Base-by-base conservation (phyloP, 345 rosid genomes). In the Hibiscus tridactylites region DNA sequence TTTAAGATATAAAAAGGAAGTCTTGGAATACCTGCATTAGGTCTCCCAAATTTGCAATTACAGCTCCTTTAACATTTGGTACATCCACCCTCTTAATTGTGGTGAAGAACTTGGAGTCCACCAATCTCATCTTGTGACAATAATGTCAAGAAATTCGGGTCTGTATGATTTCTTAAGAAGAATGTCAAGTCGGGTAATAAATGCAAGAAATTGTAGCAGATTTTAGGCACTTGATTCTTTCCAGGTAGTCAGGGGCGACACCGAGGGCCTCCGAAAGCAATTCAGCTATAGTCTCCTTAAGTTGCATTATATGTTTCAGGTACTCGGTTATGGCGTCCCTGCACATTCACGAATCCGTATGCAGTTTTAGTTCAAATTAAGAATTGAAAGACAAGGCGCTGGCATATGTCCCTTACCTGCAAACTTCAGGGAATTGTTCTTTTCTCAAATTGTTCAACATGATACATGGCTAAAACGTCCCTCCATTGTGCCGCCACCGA, bases 31-130 rank as follows among this genome's bases (percentile, higher is more conserved):
- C 69, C 69, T 65, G 69, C 35, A 65, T 44, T 16, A 44, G 24
- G 35, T 44, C 69, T 5, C 69, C 54, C 16, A 65, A 0, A 28
- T 42, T 44, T 42, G 26, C 16, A 15, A 21, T 6, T 12, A 65
- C 17, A 50, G 54, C 54, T 44, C 69, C 54, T 21, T 12, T 50
- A n/a, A 15, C 26, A 0, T 11, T 11, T 50, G 35, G 54, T 44
- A 65, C 17, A 65, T 65, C 70, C 10, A 65, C 70, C 70, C 35
- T 44, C 54, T 12, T 21, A 11, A 11, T 65, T 29, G 0, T 44
- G 70, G 35, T 65, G 28, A 21, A 44, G 70, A 65, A 65, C 54
- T 65, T 65, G 54, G 33, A 65, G 70, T 5, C 35, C 70, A 21
- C 70, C 70, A 12, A 21, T 16, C 2, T 44, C 54, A 65, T 44